phyloP scores from a whole-genome alignment of 2,329 filamentous ascomycete genomes.

The Waltergamsia citrina region DNA sequence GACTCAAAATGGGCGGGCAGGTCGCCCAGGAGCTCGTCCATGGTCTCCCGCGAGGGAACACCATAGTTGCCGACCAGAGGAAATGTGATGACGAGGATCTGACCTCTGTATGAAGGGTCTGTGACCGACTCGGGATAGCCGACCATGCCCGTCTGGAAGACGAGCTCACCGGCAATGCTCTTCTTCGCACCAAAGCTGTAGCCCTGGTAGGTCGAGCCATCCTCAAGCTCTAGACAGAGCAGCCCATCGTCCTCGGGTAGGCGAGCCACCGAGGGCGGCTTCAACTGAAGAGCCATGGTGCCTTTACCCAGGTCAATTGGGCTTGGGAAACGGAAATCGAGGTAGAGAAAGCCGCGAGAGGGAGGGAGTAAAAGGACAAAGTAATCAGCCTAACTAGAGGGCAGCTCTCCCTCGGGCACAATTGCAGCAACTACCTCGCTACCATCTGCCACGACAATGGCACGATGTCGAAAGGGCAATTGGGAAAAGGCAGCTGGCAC shows the following conservation, averaged over 20 bases:
- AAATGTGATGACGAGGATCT: constrained; percentile 95
- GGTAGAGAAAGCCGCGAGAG: constrained; percentile 15
- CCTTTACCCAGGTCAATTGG: constrained; percentile 5
- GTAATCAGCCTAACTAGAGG: too few relatives aligned
- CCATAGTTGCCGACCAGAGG: constrained; percentile 96
- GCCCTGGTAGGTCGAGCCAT: constrained; percentile 85
- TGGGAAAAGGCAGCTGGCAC: constrained; percentile 7
- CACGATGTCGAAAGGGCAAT: constrained; percentile 3
- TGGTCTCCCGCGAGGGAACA: constrained; percentile 76
- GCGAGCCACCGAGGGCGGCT: constrained; percentile 51
- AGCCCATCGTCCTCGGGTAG: constrained; percentile 48
- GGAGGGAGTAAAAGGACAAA: not conserved
- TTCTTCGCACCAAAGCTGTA: constrained; percentile 94
- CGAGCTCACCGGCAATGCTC: constrained; percentile 91
- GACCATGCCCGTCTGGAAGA: constrained; percentile 99
- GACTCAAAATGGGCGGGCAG: constrained; percentile 92
- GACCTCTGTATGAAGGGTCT: constrained; percentile 79
- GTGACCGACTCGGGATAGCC: constrained; percentile 93
- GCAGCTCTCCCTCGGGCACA: too few relatives aligned
- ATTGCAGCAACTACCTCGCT: constrained; percentile 18
- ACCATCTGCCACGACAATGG: constrained; percentile 22
- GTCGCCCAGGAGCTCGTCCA: constrained; percentile 77
- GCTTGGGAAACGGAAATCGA: constrained; percentile 12
- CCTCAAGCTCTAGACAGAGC: constrained; percentile 84
- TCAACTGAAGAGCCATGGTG: constrained; percentile 23